phyloP scores from a whole-genome alignment of 163 green algal genomes.

The Chlamydomonas reinhardtii region DNA sequence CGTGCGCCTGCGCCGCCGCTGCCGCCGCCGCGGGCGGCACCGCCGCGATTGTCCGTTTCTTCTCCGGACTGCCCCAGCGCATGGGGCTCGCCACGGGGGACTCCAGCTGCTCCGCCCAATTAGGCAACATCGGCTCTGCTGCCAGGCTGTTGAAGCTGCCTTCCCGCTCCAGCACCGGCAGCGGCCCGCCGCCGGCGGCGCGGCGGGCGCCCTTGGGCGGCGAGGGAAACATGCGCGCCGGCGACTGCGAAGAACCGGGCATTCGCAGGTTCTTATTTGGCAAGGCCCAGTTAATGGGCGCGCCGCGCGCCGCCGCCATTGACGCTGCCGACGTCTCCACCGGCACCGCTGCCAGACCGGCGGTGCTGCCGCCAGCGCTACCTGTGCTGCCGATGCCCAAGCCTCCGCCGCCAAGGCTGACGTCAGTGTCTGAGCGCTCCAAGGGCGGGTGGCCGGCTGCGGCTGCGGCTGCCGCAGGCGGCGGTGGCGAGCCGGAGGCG shows the following conservation, averaged over 20 bases:
- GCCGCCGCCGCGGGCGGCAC: too few relatives aligned
- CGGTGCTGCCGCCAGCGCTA: background rate
- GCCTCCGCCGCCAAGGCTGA: too few relatives aligned
- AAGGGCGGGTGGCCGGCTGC: too few relatives aligned
- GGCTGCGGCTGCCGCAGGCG: too few relatives aligned
- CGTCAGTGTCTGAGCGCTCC: too few relatives aligned
- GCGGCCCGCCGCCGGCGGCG: background rate
- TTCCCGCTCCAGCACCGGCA: background rate
- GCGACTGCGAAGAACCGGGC: background rate
- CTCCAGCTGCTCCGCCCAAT: slow-evolving; percentile 43
- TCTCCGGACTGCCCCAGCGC: background rate
- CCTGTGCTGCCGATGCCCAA: background rate
- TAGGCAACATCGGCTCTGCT: slow-evolving; percentile 22
- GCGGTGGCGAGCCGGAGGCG: too few relatives aligned
- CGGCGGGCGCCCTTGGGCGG: slow-evolving; percentile 23
- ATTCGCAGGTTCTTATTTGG: background rate
- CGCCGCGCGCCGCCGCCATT: too few relatives aligned
- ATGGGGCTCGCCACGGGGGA: slow-evolving; percentile 28
- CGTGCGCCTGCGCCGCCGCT: too few relatives aligned
- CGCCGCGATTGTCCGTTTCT: background rate
- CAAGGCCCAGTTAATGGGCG: slow-evolving; percentile 31
- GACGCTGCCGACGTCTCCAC: too few relatives aligned
- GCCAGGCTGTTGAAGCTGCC: slow-evolving; percentile 10
- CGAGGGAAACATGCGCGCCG: background rate
- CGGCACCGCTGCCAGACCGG: background rate